Base-by-base conservation (phyloP, 345 rosid genomes). In the Citrus cavaleriei region DNA sequence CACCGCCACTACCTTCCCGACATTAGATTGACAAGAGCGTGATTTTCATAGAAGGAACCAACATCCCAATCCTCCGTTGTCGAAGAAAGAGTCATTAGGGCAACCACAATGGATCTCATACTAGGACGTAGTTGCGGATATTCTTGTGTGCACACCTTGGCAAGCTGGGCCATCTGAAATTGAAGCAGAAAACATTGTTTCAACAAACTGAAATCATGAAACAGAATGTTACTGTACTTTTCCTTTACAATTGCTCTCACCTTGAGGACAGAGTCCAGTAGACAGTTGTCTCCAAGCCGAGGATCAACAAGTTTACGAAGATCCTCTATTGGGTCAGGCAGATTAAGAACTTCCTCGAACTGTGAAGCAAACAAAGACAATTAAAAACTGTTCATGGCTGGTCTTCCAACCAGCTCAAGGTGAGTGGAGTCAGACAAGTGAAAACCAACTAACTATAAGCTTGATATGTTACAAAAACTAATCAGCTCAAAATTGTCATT, bases 71-170 rank as follows among this genome's bases (percentile, higher is more conserved):
- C 97, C 72, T 92, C 97, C 0, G 97, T 92, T 0, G 92, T 72
- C 2, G 99, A 96, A 3, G 95, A 93, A 27, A 97, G 94, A 3
- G 98, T 90, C 81, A 91, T 94, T 49, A 93, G 80, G 42, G 98
- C 97, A 54, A 94, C 98, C 77, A 94, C 99, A 4, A 94, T 84
- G 55, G 95, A 92, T 81, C 98, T 91, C 98, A 92, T 96, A 38
- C 90, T 90, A 2, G 98, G 98, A 6, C 98, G 91, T 67, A 87
- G 80, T 77, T 88, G 97, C 40, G 98, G 92, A 59, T 85, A 88
- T 87, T 90, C 98, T 69, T 87, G 92, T 4, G 99, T 93, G 86
- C 99, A 94, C 10, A 89, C 98, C 81, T 83, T 91, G 30, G 94
- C 99, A 64, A 96, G 90, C 81, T 90, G 93, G 59, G 94, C 93